These are phyloP conservation scores for Aspergillus flavus DNA, from an alignment of 2,329 filamentous ascomycete species.

Conservation along the genomic window DNA sequence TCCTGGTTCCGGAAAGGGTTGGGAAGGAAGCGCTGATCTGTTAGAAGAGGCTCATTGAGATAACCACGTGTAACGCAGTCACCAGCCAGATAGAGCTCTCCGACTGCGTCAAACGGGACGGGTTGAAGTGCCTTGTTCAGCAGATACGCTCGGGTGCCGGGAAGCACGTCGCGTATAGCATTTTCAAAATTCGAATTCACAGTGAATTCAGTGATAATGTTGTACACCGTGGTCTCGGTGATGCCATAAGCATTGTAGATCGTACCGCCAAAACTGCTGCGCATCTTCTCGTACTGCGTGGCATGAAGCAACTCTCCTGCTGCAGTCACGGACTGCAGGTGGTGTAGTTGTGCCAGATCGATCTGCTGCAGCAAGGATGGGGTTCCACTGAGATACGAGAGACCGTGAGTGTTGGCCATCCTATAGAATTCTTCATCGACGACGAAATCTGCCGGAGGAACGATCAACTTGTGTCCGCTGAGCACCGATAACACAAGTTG, in stretches of 20 bases:
- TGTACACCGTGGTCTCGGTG: neutral
- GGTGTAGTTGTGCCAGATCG: neutral
- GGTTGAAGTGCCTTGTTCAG: neutral
- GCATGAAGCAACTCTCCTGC: neutral
- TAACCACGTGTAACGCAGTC: neutral
- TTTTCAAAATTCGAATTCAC: neutral
- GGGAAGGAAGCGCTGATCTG: neutral
- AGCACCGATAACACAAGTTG: neutral
- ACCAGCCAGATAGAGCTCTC: neutral
- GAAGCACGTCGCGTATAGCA: neutral
- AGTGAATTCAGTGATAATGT: neutral
- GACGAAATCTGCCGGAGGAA: neutral
- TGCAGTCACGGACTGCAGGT: neutral
- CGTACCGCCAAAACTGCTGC: neutral
- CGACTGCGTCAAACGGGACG: neutral
- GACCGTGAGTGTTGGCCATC: neutral
- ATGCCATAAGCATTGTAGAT: neutral
- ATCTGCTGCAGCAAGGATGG: neutral
- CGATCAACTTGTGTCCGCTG: neutral
- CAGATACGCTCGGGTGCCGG: neutral
- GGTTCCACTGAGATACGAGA: neutral
- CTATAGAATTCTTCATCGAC: neutral
- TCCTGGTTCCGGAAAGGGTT: neutral
- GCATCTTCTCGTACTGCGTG: neutral
- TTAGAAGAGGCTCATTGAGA: neutral